Base-by-base conservation (phyloP, 2,329 filamentous ascomycete genomes). In the Cercospora nicotianae region DNA sequence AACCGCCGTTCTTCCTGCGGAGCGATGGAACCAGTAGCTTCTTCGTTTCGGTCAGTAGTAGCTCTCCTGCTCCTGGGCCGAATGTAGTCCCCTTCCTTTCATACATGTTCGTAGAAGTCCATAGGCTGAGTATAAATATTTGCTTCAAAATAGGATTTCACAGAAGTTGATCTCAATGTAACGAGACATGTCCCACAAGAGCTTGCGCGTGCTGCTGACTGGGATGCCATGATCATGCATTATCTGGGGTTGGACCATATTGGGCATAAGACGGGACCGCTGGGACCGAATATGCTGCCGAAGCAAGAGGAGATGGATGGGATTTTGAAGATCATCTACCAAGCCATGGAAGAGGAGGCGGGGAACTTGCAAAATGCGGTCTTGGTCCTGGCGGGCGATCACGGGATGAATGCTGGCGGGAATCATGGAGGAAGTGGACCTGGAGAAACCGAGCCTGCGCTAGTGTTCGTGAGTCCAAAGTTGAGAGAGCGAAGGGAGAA, bases 361-460 rank as follows among this genome's bases (percentile, higher is more conserved):
- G n/a, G n/a, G n/a, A n/a, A n/a, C n/a, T n/a, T n/a, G n/a, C n/a
- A n/a, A n/a, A n/a, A 91, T 4, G 93, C 94, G 0, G 82, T 99
- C 1, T 86, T 99, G 57, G 89, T 99, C 3, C 81, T 99, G 6
- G 93, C 90, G 66, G 95, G 95, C 65, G 96, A 99, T 75, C 95
- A 99, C 77, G 95, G 95, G n/a, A 99, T 99, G 95, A 99, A 98
- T 74, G 94, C 98, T 74, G 95, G 92, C 20, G 95, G 95, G 2
- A 98, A 98, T 73, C 95, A 99, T 77, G 95, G 95, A 31, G 95
- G 94, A 45, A 97, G 94, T 9, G 94, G 94, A 0, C 87, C 93
- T 1, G 94, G 95, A 53, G 95, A 99, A 82, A 98, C 95, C 1
- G 97, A 94, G 0, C 91, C 95, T 0, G 95, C 95, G 16, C 82